Evolutionary conservation across 345 rosid genomes (phyloP).

Genomic region (Brassica juncea): DNA sequence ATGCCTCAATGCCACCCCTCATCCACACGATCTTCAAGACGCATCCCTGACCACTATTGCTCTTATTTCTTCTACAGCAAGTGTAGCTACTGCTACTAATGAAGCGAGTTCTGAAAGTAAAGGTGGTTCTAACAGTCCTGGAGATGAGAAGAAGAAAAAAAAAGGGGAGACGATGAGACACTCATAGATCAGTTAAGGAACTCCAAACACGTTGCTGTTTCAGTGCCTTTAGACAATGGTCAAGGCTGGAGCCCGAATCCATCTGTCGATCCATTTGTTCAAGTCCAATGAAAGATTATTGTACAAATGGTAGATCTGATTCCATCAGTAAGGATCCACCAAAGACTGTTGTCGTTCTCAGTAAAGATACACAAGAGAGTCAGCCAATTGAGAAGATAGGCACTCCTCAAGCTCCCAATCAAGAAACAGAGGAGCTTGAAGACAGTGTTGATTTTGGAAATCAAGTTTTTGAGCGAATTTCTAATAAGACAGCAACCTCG

Average conservation of each 20-base stretch:
- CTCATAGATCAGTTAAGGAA: slow-evolving; percentile 42
- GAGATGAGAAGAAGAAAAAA: slow-evolving; percentile 65
- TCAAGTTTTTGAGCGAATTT: not conserved
- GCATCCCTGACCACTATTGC: no score
- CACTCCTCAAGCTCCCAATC: not conserved
- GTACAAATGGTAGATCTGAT: not conserved
- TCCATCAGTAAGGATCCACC: not conserved
- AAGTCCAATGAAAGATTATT: slow-evolving; percentile 31
- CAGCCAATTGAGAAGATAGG: not conserved
- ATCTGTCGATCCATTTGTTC: slow-evolving; percentile 46
- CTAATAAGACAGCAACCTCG: no score
- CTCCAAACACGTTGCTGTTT: slow-evolving; percentile 37
- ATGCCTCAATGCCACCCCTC: slow-evolving; percentile 63
- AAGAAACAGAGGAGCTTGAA: not conserved
- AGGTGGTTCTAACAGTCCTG: slow-evolving; percentile 59
- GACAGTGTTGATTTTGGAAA: not conserved
- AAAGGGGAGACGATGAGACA: slow-evolving; percentile 49
- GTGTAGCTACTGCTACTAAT: slow-evolving; percentile 20
- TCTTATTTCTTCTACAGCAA: slow-evolving; percentile 53
- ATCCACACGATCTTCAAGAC: no score
- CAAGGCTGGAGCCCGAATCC: slow-evolving; percentile 47
- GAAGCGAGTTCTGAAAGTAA: slow-evolving; percentile 46
- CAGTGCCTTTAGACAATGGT: slow-evolving; percentile 46
- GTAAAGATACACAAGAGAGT: not conserved
- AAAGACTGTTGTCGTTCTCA: not conserved